Base-by-base conservation (phyloP, 768 basidiomycete species). In the Pisolithus albus region DNA sequence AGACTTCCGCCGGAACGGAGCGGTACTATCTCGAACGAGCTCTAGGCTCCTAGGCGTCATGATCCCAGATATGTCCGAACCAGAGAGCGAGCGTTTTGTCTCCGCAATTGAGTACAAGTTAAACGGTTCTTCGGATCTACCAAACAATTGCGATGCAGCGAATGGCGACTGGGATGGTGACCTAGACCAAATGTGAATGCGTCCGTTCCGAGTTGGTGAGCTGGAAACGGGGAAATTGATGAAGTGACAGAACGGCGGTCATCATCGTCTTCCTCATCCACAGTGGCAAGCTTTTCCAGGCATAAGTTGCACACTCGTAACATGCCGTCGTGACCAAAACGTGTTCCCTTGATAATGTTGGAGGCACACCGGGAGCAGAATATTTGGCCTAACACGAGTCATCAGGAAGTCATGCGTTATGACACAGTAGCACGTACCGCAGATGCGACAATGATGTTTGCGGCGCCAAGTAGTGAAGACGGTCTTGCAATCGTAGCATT, bases 391-490 rank as follows among this genome's bases (percentile, higher is more conserved):
- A 54, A 39, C 44, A 53, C 28, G n/a, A 41, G 3, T 57, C 10
- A 50, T 48, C 44, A 47, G 32, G 40, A 36, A 19, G 6, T 3
- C 32, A 39, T 9, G 30, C 21, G 26, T 18, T 4, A 26, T 52
- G 36, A 15, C 30, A 26, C 16, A 41, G 36, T 48, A 41, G 36
- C 47, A 69, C 78, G 51, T 62, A 87, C 92, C 92, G 63, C 96
- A 98, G 67, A 98, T 92, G 11, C 96, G 83, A 70, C 96, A 99
- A 64, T 99, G 96, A 61, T 99, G 96, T 67, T 94, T 96, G 56
- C 96, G 74, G 48, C 94, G 72, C 91, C 92, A 97, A 2, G 93
- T 81, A 0, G 92, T 91, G 70, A 99, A 99, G 46, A 88, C 76
- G 57, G 88, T 90, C 67, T 92, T 91, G 73, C 93, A 96, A 67